Evolutionary conservation across 2,329 filamentous ascomycete genomes (phyloP), one percentile per base, ranked within the genome.

Genomic region (Apiospora phragmitis): DNA sequence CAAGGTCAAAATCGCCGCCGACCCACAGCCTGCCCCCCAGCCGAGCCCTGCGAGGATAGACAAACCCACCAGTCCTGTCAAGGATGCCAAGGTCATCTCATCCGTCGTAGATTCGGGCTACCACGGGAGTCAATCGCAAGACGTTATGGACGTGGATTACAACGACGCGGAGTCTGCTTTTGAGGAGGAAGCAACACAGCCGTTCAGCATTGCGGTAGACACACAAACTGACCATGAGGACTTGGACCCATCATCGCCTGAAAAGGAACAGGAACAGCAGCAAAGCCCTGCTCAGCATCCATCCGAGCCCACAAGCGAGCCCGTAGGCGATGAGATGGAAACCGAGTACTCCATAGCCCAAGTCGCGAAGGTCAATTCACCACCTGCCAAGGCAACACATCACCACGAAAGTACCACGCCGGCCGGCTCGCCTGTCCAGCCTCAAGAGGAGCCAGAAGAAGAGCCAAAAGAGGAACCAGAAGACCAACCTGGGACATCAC

Each of bases 71-170:
- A 67, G 70, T 16, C 70, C 70, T 41, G 21, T n/a, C 24, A 79
- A 81, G 71, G 77, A 79, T 47, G 74, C 77, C n/a, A 35, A n/a
- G 1, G 72, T 79, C 16, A n/a, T 38, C 7, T 38, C 51, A n/a
- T 77, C 83, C 26, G 77, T 83, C 65, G 81, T 84, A 1, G 92
- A 94, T 75, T 94, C 92, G 43, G 92, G 92, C 38, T 94, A 93
- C 76, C 90, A 93, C 81, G 92, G 91, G 65, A 92, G 90, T 75
- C 89, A 91, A 75, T 83, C 84, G 3, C 85, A 87, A 69, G 87
- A 90, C 70, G 82, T 82, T n/a, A 83, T 87, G 80, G 83, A 85
- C 11, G 26, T 79, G n/a, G 78, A 80, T 41, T 71, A 77, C 21
- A 43, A 42, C 41, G 41, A 59, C n/a, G 29, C 72, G 11, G 68